phyloP scores from a whole-genome alignment of 1,139 yeast genomes.

The Hanseniaspora sp. region DNA sequence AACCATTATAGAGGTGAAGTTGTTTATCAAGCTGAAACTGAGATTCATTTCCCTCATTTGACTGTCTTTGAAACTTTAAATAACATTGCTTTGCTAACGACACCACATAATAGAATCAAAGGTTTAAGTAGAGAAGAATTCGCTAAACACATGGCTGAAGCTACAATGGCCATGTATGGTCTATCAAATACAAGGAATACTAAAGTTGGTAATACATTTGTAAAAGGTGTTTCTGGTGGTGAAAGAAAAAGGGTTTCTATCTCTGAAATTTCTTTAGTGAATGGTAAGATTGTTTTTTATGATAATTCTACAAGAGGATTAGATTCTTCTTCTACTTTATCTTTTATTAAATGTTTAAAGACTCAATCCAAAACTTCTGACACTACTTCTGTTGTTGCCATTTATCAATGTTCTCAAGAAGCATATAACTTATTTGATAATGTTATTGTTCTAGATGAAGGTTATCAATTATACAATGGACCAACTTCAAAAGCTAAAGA shows the following conservation, averaged over 20 bases:
- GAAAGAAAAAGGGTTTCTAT: conserved; percentile 44
- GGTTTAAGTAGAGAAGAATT: conserved; percentile 31
- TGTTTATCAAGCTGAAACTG: conserved; percentile 39
- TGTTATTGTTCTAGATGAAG: conserved; percentile 48
- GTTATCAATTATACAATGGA: conserved; percentile 38
- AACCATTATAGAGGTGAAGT: conserved; percentile 48
- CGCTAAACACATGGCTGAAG: conserved; percentile 32
- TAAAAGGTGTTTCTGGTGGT: conserved; percentile 38
- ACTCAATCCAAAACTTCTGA: conserved; percentile 49
- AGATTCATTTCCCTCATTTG: conserved; percentile 39
- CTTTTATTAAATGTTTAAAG: conserved; percentile 58
- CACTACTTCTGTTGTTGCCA: conserved; percentile 54
- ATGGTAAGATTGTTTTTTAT: conserved; percentile 58
- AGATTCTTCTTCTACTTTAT: conserved; percentile 67
- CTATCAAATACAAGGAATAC: conserved; percentile 35
- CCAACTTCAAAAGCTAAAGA: conserved; percentile 36
- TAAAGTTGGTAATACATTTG: conserved; percentile 36
- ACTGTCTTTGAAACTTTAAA: conserved; percentile 37
- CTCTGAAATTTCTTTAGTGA: conserved; percentile 52
- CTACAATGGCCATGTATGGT: conserved; percentile 36
- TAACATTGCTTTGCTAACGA: conserved; percentile 25
- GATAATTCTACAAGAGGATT: conserved; percentile 69
- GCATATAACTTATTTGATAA: conserved; percentile 67
- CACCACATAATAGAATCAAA: conserved; percentile 32
- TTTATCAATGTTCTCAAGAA: conserved; percentile 51